Conservation (phyloP, 352 stramenopile genomes). For the Phytopythium helicoides region DNA sequence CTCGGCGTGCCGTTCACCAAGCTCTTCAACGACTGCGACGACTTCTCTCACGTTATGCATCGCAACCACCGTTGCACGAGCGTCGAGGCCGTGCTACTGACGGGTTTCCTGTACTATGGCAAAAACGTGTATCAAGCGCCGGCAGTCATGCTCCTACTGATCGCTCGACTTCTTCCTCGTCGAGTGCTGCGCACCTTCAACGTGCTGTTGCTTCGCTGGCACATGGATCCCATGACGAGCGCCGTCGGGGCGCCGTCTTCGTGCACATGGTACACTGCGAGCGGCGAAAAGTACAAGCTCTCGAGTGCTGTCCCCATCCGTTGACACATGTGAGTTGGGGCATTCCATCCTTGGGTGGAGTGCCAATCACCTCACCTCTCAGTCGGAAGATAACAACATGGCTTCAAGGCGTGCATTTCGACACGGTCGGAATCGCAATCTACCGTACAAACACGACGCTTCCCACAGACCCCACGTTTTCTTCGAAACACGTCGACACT, state of each 20-base stretch:
- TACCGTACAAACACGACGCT: too few relatives aligned
- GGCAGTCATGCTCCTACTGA: slow-evolving; percentile 15
- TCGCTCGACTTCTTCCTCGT: slow-evolving; percentile 18
- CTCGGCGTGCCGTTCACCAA: slow-evolving; percentile 15
- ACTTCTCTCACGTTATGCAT: slow-evolving; percentile 15
- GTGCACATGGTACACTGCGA: slow-evolving; percentile 26
- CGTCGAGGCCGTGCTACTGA: slow-evolving; percentile 18
- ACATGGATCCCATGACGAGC: slow-evolving; percentile 15
- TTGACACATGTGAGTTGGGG: too few relatives aligned
- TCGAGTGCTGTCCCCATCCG: slow-evolving; percentile 14
- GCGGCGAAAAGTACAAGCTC: slow-evolving; percentile 27
- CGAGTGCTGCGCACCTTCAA: slow-evolving; percentile 29
- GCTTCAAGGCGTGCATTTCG: too few relatives aligned
- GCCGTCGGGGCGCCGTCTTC: slow-evolving; percentile 16
- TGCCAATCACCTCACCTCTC: too few relatives aligned
- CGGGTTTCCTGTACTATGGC: slow-evolving; percentile 18
- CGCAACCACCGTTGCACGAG: slow-evolving; percentile 7
- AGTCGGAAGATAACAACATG: too few relatives aligned
- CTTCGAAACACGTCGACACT: too few relatives aligned
- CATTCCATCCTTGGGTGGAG: too few relatives aligned
- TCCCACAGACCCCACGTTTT: too few relatives aligned
- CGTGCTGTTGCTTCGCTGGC: slow-evolving; percentile 23
- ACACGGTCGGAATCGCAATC: too few relatives aligned
- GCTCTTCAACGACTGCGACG: slow-evolving; percentile 20
- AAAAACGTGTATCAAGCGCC: slow-evolving; percentile 18